Conservation (phyloP, 148 eudicot genomes). For the Vaccinium darrowii region DNA sequence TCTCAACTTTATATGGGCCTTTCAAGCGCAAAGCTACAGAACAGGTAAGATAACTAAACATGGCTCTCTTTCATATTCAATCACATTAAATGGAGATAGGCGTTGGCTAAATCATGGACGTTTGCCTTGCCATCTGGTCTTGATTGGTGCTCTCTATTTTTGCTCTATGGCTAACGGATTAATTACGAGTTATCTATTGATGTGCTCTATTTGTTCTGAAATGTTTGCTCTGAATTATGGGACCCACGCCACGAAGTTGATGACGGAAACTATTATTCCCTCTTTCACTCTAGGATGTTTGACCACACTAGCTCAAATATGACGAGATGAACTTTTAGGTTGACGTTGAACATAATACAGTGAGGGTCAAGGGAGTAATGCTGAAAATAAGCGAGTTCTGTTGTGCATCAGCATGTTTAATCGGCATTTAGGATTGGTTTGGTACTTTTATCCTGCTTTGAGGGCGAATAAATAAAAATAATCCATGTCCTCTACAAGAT, state of each 20-base stretch:
- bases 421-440: not conserved
- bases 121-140: not conserved
- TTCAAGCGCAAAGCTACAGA: slow-evolving; percentile 89
- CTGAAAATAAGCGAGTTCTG: not conserved
- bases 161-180: not conserved
- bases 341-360: not conserved
- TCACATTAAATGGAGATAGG: not conserved
- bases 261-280: not conserved
- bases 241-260: not conserved
- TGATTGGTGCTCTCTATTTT: not conserved
- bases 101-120: not conserved
- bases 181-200: not conserved
- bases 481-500: not conserved
- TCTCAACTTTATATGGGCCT: slow-evolving; percentile 70
- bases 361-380: not conserved
- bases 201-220: not conserved
- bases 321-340: not conserved
- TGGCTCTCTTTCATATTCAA: not conserved
- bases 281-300: not conserved
- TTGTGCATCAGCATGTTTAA: not conserved
- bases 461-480: not conserved
- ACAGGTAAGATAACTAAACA: slow-evolving; percentile 48
- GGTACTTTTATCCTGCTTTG: not conserved
- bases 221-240: not conserved
- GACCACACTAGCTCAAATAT: not conserved